A percentile compares a stretch with the other conserved stretches of the same genome.
phyloP scores from a whole-genome alignment of 2,329 filamentous ascomycete species.

The Lachnellula occidentalis region DNA sequence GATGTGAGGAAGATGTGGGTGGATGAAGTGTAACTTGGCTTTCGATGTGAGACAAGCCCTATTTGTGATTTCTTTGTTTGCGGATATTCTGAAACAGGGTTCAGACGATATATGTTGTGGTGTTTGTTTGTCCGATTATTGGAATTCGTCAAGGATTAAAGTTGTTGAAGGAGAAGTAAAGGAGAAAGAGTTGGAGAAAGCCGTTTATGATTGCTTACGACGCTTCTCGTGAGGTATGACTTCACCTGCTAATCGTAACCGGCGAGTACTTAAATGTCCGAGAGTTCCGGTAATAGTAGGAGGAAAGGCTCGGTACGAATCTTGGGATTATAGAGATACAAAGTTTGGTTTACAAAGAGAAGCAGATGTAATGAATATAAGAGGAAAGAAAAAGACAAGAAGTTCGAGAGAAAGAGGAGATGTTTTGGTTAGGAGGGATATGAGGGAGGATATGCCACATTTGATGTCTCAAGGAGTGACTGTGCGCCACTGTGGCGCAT shows the following conservation, averaged over 20 bases:
- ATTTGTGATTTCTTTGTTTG: no score
- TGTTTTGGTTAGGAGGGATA: neutral
- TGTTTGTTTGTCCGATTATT: no score
- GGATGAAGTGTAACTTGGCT: no score
- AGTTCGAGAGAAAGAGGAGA: neutral
- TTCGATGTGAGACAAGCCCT: no score
- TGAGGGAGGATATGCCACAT: neutral
- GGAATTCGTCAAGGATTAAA: neutral
- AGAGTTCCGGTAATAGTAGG: neutral
- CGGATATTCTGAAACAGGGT: no score
- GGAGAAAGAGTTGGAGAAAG: neutral
- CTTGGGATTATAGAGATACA: no score
- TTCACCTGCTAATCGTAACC: neutral
- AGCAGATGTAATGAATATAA: neutral
- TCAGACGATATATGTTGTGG: no score
- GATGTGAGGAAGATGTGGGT: neutral
- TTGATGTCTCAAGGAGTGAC: conserved; percentile 2
- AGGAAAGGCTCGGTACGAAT: neutral
- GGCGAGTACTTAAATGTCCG: neutral
- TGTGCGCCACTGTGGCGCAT: neutral
- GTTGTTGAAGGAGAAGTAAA: neutral
- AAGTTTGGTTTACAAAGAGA: neutral
- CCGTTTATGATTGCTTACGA: neutral
- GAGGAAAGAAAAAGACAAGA: neutral
- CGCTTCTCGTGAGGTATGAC: neutral